Evolutionary conservation across 2,329 filamentous ascomycete genomes (phyloP), one percentile per base, ranked within the genome.

Genomic region (Aspergillus clavatus): DNA sequence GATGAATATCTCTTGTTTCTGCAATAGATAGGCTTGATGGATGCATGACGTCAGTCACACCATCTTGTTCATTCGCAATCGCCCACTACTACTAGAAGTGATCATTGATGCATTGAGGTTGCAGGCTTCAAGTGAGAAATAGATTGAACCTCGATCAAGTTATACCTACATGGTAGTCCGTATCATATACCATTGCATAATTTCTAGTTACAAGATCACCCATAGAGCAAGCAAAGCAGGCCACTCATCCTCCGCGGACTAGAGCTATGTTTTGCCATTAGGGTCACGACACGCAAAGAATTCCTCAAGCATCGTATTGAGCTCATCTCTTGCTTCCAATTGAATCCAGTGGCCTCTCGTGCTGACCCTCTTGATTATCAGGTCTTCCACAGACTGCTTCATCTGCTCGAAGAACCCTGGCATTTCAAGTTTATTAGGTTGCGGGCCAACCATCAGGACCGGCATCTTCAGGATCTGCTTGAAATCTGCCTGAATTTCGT

Each of bases 341-440:
- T 60, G 60, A 28, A 59, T 21, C 57, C 57, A 61, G 47, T 61
- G 59, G 1, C 58, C 55, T 4, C 29, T 22, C 3, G 41, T 53
- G n/a, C 45, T 46, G 6, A 57, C 48, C 10, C 40, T 26, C 26
- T 51, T 50, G 5, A 59, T 36, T 4, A 44, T 55, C 14, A 58
- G 24, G 37, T 56, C 44, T 21, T 47, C 36, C 2, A 48, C 51
- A 42, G 52, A 37, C 14, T 38, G 37, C 31, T 40, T 52, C 42
- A 56, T 54, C 39, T 50, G 40, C 24, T 47, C 50, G 2, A 37
- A 42, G 21, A 41, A 36, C 11, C 39, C 54, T 3, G 49, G 45
- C 16, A 51, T 41, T 23, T 53, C 46, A 19, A 48, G 36, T 27
- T 24, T 35, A 5, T 40, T 47, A 7, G 41, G 47, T 11, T 49